phyloP scores from a whole-genome alignment of 2,329 filamentous ascomycete species.

The Penicillium corylophilum region DNA sequence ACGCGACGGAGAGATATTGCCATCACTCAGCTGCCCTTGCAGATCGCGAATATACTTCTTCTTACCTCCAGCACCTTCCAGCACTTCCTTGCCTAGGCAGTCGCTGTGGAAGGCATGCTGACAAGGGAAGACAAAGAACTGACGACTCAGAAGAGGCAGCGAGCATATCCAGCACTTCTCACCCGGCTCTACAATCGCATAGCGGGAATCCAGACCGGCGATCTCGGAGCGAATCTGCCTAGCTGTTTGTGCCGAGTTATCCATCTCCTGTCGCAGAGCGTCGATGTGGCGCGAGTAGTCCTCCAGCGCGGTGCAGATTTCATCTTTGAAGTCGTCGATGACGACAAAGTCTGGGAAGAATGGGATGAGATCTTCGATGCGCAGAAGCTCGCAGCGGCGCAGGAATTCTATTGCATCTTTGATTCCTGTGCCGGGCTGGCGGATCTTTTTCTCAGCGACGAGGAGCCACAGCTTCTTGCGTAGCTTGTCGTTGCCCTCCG shows the following conservation, averaged over 20 bases:
- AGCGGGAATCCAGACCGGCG: slow-evolving; percentile 77
- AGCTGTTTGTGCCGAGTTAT: slow-evolving; percentile 84
- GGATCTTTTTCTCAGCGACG: slow-evolving; percentile 91
- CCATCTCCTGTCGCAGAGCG: slow-evolving; percentile 86
- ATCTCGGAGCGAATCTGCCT: slow-evolving; percentile 90
- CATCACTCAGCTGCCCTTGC: slow-evolving; percentile 78
- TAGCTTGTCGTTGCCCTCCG: slow-evolving; percentile 72
- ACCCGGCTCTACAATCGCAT: slow-evolving; percentile 93
- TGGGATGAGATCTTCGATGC: slow-evolving; percentile 94
- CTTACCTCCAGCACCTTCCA: slow-evolving; percentile 77
- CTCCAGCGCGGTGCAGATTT: slow-evolving; percentile 91
- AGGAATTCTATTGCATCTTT: slow-evolving; percentile 92
- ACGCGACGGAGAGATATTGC: slow-evolving; percentile 65
- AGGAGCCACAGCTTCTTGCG: slow-evolving; percentile 95
- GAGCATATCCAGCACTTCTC: slow-evolving; percentile 90
- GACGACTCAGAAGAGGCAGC: slow-evolving; percentile 78
- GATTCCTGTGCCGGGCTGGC: slow-evolving; percentile 75
- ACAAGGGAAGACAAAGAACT: slow-evolving; percentile 98
- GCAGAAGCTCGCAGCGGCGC: slow-evolving; percentile 83
- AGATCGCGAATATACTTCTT: slow-evolving; percentile 79
- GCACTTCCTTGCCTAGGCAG: slow-evolving; percentile 80
- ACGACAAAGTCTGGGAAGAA: slow-evolving; percentile 99
- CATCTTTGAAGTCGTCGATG: slow-evolving; percentile 98
- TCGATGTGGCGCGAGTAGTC: slow-evolving; percentile 93
- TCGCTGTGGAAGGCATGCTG: slow-evolving; percentile 98